Percentiles rank a stretch among this genome's conserved stretches.
phyloP scores from a whole-genome alignment of 176 grass and related monocot genomes.

The Neostapfia colusana region DNA sequence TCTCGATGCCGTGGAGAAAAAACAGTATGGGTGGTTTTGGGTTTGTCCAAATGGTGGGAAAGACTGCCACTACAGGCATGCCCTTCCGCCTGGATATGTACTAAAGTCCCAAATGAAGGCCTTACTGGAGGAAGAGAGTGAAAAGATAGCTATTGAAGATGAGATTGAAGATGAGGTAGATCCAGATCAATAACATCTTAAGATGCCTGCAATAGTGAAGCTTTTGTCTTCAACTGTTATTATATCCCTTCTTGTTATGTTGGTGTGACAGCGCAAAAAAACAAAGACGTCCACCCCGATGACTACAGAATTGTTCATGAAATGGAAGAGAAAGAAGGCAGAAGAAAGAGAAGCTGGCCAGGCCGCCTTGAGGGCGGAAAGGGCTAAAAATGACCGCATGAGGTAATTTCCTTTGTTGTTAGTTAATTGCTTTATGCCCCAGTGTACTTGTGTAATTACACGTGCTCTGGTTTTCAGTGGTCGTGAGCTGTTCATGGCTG shows the following conservation, averaged over 20 bases:
- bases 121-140: conserved; percentile 90
- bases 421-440: conserved; percentile 3
- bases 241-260: conserved; percentile 31
- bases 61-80: conserved; percentile 96
- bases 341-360: conserved; percentile 86
- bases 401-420: conserved; percentile 54
- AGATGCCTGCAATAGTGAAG: conserved; percentile 12
- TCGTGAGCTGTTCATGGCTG: conserved; percentile 88
- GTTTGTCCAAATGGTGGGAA: conserved; percentile 91
- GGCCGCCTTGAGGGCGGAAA: conserved; percentile 74
- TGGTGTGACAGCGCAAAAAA: conserved; percentile 69
- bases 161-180: conserved; percentile 95
- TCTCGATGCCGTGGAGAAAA: conserved; percentile 97
- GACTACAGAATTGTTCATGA: conserved; percentile 83
- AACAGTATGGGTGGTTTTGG: conserved; percentile 99
- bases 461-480: conserved; percentile 69
- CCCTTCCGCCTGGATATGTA: conserved; percentile 89
- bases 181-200: conserved; percentile 24
- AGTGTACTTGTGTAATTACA: conserved; percentile 18
- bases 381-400: conserved; percentile 99
- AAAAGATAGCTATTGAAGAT: conserved; percentile 90
- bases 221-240: conserved; percentile 5
- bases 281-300: conserved; percentile 66
- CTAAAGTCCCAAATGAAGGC: conserved; percentile 99
- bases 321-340: conserved; percentile 93